Conservation (phyloP, 768 basidiomycete genomes). For the Symmetrospora coprosmae region DNA sequence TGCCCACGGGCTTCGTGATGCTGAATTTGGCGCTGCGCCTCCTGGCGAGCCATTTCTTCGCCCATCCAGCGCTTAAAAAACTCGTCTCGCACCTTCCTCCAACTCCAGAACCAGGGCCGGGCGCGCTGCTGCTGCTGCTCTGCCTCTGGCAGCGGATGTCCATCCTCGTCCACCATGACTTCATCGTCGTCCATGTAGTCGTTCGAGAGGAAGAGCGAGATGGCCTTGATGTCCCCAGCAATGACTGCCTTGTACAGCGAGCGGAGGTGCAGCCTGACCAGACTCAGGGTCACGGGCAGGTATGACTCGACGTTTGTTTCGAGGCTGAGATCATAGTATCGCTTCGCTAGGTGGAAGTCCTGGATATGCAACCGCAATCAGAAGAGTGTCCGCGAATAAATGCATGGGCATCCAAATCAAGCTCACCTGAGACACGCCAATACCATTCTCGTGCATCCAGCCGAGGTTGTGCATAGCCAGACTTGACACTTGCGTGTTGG, state of each 20-base stretch:
- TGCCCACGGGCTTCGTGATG: background rate
- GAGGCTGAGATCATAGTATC: slow-evolving; percentile 79
- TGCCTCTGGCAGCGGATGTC: background rate
- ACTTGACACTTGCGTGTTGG: slow-evolving; percentile 79
- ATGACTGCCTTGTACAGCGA: slow-evolving; percentile 46
- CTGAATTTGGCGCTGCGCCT: slow-evolving; percentile 1
- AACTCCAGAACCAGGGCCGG: slow-evolving; percentile 7
- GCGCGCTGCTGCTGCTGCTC: background rate
- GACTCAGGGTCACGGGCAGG: slow-evolving; percentile 66
- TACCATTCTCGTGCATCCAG: slow-evolving; percentile 97
- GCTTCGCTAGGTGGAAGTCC: slow-evolving; percentile 93
- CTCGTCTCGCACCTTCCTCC: slow-evolving; percentile 4
- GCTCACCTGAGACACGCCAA: slow-evolving; percentile 70
- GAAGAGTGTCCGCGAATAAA: too few relatives aligned
- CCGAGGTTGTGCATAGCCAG: slow-evolving; percentile 97
- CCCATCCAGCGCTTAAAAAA: slow-evolving; percentile 13
- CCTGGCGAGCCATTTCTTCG: slow-evolving; percentile 10
- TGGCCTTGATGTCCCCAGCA: slow-evolving; percentile 20
- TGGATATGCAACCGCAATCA: slow-evolving; percentile 33
- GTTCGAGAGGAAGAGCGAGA: slow-evolving; percentile 25
- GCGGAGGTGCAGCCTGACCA: slow-evolving; percentile 63
- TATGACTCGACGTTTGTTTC: slow-evolving; percentile 82
- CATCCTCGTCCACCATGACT: background rate
- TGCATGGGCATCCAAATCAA: background rate
- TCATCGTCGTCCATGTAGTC: slow-evolving; percentile 22